Evolutionary conservation across 495 filamentous ascomycete genomes (phyloP), one percentile per base, ranked within the genome.

Genomic region (Aspergillus homomorphus): DNA sequence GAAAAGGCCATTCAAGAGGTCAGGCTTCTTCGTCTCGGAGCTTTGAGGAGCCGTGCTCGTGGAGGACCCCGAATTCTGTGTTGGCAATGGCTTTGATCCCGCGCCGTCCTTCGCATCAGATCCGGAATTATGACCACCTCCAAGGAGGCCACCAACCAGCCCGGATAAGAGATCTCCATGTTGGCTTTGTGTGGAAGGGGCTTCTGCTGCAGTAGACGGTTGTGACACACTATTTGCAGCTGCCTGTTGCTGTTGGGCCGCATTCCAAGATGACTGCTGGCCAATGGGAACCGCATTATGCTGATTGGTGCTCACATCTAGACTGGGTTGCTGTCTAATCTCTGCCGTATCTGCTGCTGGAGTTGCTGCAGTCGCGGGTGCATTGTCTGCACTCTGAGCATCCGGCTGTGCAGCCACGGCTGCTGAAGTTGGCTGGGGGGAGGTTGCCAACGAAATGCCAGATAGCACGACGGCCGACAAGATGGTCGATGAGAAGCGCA

Each of bases 1-100:
- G 2, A 67, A 59, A 18, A 79, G 43, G 8, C 78, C 74, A 41
- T 61, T 60, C 9, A 82, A 56, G 42, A 74, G 66, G 58, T 71
- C 69, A 23, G 72, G 70, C 15, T 80, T 50, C 61, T 80, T 79
- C 22, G 70, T 58, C 19, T 68, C 30, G 10, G 62, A 50, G 30
- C 66, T 68, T 57, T 57, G 59, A 15, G 66, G 57, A 30, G 56
- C 14, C 15, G 38, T 45, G 3, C 18, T 51, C 12, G 53, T 56
- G 16, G 59, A 23, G 5, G 56, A 51, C 28, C 44, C 49, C 4
- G 45, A 19, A 20, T 24, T 48, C 22, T 57, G 45, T 33, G 41
- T 21, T 28, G 38, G 48, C 8, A 48, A 38, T 19, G 33, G n/a
- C 24, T 23, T 58, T 33, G 49, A 20, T 22, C 38, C 48, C 38